Evolutionary conservation across 1,284 basidiomycete species (phyloP).

Genomic region (Sanghuangporus baumii): DNA sequence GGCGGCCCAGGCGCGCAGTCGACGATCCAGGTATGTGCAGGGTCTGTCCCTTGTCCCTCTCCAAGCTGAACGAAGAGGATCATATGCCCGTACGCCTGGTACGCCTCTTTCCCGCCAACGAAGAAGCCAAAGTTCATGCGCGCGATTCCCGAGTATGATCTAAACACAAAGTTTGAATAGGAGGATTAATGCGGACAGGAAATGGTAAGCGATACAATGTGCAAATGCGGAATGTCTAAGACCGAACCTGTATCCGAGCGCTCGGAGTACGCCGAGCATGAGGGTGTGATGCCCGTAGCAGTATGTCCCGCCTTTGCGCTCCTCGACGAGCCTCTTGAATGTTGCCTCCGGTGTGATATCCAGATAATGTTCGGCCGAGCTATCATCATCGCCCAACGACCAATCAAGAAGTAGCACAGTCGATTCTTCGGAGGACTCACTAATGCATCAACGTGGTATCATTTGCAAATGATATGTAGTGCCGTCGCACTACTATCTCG

Average conservation of each 20-base stretch:
- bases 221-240: neutral
- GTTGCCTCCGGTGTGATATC: slow-evolving; percentile 17
- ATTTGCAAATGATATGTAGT: slow-evolving; percentile 17
- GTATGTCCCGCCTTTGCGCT: slow-evolving; percentile 15
- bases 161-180: neutral
- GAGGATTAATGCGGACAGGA: neutral
- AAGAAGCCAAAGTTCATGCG: slow-evolving; percentile 11
- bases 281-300: slow-evolving; percentile 20
- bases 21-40: slow-evolving; percentile 19
- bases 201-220: neutral
- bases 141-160: slow-evolving; percentile 8
- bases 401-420: neutral
- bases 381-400: neutral
- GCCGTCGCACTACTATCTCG: slow-evolving; percentile 12
- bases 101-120: neutral
- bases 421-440: slow-evolving; percentile 6
- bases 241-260: slow-evolving; percentile 19
- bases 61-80: slow-evolving; percentile 18
- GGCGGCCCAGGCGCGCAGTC: slow-evolving; percentile 20
- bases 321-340: slow-evolving; percentile 18
- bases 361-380: slow-evolving; percentile 16
- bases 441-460: slow-evolving; percentile 21
- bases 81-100: slow-evolving; percentile 16
- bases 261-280: slow-evolving; percentile 20
- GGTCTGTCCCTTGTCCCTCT: neutral